Conservation (phyloP, 2,329 filamentous ascomycete genomes). For the Phyllosticta capitalensis region DNA sequence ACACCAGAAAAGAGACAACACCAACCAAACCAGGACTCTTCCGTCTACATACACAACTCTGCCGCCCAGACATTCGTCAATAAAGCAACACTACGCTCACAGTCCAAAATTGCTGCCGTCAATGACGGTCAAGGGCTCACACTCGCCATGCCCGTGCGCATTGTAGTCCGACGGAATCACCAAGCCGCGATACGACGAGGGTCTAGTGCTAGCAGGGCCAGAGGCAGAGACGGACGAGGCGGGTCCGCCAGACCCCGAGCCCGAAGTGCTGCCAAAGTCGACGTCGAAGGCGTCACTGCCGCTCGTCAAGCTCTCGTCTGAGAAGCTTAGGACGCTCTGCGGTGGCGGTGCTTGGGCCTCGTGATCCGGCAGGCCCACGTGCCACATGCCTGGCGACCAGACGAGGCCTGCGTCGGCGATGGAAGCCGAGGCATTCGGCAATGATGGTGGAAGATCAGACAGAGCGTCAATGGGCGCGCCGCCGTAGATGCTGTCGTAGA, state of each 20-base stretch:
- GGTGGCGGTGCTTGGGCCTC: constrained; percentile 23
- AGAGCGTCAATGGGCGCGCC: constrained; percentile 42
- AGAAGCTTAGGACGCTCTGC: constrained; percentile 50
- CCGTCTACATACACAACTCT: neutral
- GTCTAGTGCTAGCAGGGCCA: neutral
- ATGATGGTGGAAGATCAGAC: constrained; percentile 21
- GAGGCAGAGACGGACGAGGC: neutral
- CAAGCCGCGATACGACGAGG: neutral
- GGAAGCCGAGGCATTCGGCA: constrained; percentile 15
- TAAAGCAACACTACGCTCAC: neutral
- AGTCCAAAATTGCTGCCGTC: neutral
- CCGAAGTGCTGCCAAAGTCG: constrained; percentile 16
- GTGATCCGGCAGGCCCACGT: constrained; percentile 20
- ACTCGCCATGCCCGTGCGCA: neutral
- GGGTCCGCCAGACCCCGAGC: neutral
- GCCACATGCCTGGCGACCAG: constrained; percentile 30
- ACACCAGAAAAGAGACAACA: too few relatives aligned
- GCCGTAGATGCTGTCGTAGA: constrained; percentile 77
- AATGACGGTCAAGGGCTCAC: neutral
- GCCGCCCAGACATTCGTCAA: neutral
- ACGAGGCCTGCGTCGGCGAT: constrained; percentile 21
- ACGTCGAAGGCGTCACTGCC: constrained; percentile 36
- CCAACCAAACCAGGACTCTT: neutral
- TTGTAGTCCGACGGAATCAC: neutral
- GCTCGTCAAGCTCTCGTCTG: constrained; percentile 50